Evolutionary conservation across 176 grass and related monocot species (phyloP).

Genomic region (Avena sativa): DNA sequence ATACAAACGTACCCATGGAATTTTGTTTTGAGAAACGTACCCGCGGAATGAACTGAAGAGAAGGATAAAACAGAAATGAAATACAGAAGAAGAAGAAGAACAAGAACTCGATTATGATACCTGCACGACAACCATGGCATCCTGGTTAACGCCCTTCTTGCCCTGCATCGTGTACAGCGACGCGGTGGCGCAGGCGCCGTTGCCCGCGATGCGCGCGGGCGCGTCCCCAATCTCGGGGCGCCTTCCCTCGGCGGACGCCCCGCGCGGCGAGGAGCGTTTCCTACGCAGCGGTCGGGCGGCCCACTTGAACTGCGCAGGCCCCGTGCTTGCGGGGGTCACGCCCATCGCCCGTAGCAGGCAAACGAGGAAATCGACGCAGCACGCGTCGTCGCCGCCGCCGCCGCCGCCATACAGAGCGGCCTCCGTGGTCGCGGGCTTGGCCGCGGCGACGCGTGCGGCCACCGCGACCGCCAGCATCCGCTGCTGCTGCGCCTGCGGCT

Average conservation of each 20-base stretch:
- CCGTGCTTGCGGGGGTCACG: constrained; percentile 38
- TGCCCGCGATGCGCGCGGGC: constrained; percentile 57
- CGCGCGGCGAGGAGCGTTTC: constrained; percentile 29
- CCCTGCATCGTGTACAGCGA: constrained; percentile 91
- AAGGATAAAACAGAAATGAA: background rate
- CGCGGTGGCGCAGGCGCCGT: constrained; percentile 56
- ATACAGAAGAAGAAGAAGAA: background rate
- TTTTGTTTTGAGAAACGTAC: background rate
- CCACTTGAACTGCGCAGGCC: constrained; percentile 38
- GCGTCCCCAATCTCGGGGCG: constrained; percentile 28
- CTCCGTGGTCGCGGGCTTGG: constrained; percentile 16
- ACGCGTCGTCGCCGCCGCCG: background rate
- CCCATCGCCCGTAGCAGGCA: constrained; percentile 63
- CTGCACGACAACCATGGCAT: constrained; percentile 93
- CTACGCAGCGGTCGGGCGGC: constrained; percentile 36
- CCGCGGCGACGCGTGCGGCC: constrained; percentile 43
- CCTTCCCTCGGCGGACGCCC: constrained; percentile 34
- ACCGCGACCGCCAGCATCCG: constrained; percentile 49
- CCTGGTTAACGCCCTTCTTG: constrained; percentile 94
- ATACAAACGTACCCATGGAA: background rate
- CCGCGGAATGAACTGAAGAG: background rate
- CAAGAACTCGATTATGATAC: constrained; percentile 38
- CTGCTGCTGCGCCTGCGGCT: constrained; percentile 44
- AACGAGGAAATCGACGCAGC: constrained; percentile 65
- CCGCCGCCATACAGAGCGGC: constrained; percentile 9